Conservation (phyloP, 257 asterid genomes). For the Penstemon barbatus region DNA sequence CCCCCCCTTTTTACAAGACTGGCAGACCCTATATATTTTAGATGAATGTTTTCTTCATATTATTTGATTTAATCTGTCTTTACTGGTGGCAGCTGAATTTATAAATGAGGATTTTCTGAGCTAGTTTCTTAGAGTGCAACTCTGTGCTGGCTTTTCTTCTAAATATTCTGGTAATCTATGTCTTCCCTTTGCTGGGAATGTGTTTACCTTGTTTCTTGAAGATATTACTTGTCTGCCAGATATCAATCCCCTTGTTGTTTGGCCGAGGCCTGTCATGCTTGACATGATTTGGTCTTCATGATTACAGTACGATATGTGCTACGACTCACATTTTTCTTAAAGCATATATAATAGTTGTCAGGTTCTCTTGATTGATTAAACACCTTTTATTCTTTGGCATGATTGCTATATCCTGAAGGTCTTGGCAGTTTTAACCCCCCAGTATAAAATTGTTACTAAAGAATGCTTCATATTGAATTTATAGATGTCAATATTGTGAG, state of each 20-base stretch:
- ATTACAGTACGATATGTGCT: constrained; percentile 8
- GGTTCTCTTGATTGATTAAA: constrained; percentile 27
- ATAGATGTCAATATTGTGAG: constrained; percentile 70
- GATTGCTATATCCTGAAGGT: constrained; percentile 38
- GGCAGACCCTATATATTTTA: constrained; percentile 43
- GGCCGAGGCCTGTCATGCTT: constrained; percentile 23
- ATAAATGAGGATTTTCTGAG: constrained; percentile 83
- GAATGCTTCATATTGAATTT: constrained; percentile 70
- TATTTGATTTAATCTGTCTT: constrained; percentile 75
- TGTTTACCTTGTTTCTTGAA: constrained; percentile 36
- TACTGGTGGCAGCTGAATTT: constrained; percentile 89
- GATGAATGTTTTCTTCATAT: constrained; percentile 51
- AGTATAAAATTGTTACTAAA: constrained; percentile 44
- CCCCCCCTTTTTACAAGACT: constrained; percentile 25
- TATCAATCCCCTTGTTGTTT: constrained; percentile 26
- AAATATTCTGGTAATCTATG: constrained; percentile 71
- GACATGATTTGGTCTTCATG: constrained; percentile 1
- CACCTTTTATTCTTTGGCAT: constrained; percentile 29
- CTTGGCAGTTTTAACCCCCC: constrained; percentile 27
- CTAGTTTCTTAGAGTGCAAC: constrained; percentile 77
- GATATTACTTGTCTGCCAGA: constrained; percentile 7
- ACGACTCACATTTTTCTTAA: constrained; percentile 13
- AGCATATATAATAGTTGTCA: constrained; percentile 21
- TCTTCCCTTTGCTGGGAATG: constrained; percentile 58
- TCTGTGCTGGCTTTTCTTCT: constrained; percentile 90